A percentile compares a stretch with the other conserved stretches of the same genome.
phyloP scores from a whole-genome alignment of 108 stramenopile genomes.

The Nannochloropsis salina region DNA sequence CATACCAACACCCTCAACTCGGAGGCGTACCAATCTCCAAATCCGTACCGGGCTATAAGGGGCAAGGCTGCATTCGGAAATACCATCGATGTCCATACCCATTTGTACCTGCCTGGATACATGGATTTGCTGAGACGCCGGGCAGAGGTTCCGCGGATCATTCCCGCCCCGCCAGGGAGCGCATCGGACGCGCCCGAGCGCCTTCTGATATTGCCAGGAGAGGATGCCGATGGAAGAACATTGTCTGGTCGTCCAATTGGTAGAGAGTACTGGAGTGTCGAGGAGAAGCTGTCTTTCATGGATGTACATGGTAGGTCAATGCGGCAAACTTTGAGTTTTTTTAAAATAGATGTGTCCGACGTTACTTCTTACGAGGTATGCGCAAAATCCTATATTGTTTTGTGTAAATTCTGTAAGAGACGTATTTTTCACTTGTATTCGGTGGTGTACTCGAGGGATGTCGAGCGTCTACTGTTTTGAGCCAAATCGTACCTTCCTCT shows the following conservation, averaged over 20 bases:
- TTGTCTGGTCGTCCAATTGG: conserved; percentile 35
- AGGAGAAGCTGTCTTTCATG: conserved; percentile 44
- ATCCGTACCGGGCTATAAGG: neutral
- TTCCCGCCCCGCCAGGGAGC: neutral
- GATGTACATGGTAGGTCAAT: conserved; percentile 27
- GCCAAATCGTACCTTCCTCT: no score
- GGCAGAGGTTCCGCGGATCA: conserved; percentile 23
- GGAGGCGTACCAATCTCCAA: no score
- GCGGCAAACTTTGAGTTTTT: neutral
- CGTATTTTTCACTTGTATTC: no score
- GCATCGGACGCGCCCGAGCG: conserved; percentile 22
- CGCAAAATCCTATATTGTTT: no score
- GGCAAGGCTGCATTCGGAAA: neutral
- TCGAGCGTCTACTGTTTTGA: no score
- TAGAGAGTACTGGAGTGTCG: conserved; percentile 36
- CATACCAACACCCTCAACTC: no score
- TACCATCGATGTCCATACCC: conserved; percentile 48
- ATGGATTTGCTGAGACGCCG: conserved; percentile 36
- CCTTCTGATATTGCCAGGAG: conserved; percentile 42
- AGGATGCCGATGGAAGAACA: conserved; percentile 34
- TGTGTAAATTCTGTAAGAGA: no score
- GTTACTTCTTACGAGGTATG: no score
- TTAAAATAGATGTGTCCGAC: no score
- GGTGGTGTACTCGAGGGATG: no score
- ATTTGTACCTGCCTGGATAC: conserved; percentile 47